phyloP scores from a whole-genome alignment of 148 eudicot species.

The Linanthus parryae region DNA sequence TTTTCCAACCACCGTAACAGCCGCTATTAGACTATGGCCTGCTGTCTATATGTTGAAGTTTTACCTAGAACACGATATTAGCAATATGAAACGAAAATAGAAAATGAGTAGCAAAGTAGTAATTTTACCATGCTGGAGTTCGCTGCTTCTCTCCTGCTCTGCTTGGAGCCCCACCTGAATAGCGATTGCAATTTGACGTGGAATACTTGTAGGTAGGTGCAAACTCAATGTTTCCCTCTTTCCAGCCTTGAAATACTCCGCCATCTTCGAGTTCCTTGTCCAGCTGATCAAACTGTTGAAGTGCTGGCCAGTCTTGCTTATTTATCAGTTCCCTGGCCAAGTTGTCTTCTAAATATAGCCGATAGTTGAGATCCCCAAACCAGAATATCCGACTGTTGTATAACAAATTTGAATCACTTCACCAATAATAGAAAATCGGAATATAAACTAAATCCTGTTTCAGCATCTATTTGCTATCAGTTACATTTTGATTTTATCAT shows the following conservation, averaged over 20 bases:
- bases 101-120: not conserved
- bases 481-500: too few relatives aligned
- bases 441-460: too few relatives aligned
- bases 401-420: conserved; percentile 5
- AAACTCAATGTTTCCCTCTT: conserved; percentile 50
- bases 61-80: not conserved
- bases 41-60: not conserved
- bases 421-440: not conserved
- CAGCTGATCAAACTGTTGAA: conserved; percentile 55
- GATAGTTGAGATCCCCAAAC: conserved; percentile 71
- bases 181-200: conserved; percentile 40
- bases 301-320: conserved; percentile 34
- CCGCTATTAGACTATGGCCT: not conserved
- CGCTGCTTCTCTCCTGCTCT: conserved; percentile 58
- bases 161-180: conserved; percentile 40
- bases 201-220: conserved; percentile 67
- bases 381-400: conserved; percentile 57
- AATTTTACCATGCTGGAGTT: conserved; percentile 58
- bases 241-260: conserved; percentile 65
- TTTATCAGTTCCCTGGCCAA: conserved; percentile 49
- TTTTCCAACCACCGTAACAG: too few relatives aligned
- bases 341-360: conserved; percentile 40
- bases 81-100: not conserved
- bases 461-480: too few relatives aligned
- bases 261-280: conserved; percentile 40